Base-by-base conservation (phyloP, 352 stramenopile species). In the Phytophthora kernoviae region DNA sequence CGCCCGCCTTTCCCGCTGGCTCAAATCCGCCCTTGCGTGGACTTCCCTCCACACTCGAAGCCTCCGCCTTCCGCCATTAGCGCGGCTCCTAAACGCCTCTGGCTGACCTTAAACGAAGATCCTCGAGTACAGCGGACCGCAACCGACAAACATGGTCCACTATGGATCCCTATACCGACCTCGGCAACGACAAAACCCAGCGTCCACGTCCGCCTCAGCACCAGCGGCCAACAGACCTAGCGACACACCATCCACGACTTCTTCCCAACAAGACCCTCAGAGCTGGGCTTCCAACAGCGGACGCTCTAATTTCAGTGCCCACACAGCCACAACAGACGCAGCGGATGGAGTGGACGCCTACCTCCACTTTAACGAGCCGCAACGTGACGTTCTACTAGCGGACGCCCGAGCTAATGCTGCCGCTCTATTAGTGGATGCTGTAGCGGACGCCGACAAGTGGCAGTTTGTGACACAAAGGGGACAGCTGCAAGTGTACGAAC, bases 401-500 rank as follows among this genome's bases (percentile, higher is more conserved):
- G 71, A 87, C 24, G 76, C 74, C 30, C 78, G 81, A 15, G 64
- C 67, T 21, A 83, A 87, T 20, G 79, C 81, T 18, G 77, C 81
- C 9, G 76, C 72, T 21, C 63, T 90, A 18, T 60, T 88, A 21
- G 70, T 88, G 46, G 78, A 90, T 60, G 68, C 77, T 26, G 70
- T 88, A 26, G 75, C 72, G 40, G 78, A 86, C 68, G 61, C 72
- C 6, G 68, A 81, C 58, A 90, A 90, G 63, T 90, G 81, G 81
- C 72, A 79, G 36, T 88, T 85, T 48, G 67, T 85, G 22, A 76
- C 73, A 0, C 44, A 69, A 17, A 70, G 56, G 15, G 64, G 58
- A 2, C 34, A 60, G 17, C 63, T 90, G 17, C 62, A 81, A 40
- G 69, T 90, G 48, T 90, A 83, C 48, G 81, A 87, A 51, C 60